phyloP scores from a whole-genome alignment of 2,329 filamentous ascomycete genomes.

The Colletotrichum magnum region DNA sequence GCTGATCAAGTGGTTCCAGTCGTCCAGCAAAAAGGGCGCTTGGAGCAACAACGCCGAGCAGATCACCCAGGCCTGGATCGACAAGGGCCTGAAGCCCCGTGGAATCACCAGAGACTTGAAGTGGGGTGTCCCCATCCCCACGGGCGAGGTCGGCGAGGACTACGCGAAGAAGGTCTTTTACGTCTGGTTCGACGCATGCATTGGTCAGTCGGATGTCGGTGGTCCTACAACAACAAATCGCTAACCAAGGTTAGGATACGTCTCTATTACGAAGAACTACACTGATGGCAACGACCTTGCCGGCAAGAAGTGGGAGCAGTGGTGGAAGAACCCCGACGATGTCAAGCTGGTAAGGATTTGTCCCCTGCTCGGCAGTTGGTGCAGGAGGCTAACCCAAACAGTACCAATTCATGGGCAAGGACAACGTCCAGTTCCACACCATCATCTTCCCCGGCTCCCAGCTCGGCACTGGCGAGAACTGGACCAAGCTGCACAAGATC shows the following conservation, averaged over 20 bases:
- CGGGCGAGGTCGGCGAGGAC: conserved; percentile 63
- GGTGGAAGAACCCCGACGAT: conserved; percentile 93
- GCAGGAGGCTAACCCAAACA: neutral
- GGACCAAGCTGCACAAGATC: conserved; percentile 91
- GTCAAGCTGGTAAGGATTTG: conserved; percentile 72
- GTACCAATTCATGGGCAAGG: conserved; percentile 93
- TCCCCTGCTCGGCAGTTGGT: neutral
- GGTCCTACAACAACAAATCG: neutral
- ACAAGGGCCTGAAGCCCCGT: conserved; percentile 86
- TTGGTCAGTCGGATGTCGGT: neutral
- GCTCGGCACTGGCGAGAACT: conserved; percentile 85
- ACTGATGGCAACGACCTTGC: conserved; percentile 67
- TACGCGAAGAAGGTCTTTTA: conserved; percentile 83
- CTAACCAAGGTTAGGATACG: conserved; percentile 75
- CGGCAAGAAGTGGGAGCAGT: conserved; percentile 85
- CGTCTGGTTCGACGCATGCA: conserved; percentile 62
- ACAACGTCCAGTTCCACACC: conserved; percentile 81
- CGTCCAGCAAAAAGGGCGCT: conserved; percentile 79
- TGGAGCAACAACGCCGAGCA: conserved; percentile 83
- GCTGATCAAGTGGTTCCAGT: conserved; percentile 83
- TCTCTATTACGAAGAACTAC: conserved; percentile 94
- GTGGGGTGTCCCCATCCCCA: conserved; percentile 80
- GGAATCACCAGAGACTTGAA: conserved; percentile 94
- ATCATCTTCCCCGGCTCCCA: conserved; percentile 93
- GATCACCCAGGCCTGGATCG: conserved; percentile 86